Evolutionary conservation across 1,284 basidiomycete species (phyloP).

Genomic region (Cerrena zonata): DNA sequence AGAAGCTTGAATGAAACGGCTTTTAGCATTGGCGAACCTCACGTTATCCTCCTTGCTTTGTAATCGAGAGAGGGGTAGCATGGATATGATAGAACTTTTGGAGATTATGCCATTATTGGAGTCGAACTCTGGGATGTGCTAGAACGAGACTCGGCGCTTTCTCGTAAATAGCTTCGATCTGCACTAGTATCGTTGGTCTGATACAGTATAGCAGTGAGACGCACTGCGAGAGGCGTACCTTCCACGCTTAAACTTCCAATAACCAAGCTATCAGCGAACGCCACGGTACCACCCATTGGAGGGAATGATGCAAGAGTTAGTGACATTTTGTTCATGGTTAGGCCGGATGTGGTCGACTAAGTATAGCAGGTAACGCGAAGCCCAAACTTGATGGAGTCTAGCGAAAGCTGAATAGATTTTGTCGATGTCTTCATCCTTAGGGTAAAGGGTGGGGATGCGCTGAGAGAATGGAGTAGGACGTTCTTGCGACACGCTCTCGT

Average conservation of each 20-base stretch:
- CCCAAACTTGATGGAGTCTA: slow-evolving; percentile 72
- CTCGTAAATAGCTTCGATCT: slow-evolving; percentile 57
- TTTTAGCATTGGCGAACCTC: neutral
- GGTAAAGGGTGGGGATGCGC: slow-evolving; percentile 51
- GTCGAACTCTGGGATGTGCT: neutral
- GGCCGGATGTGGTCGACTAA: neutral
- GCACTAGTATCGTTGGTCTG: slow-evolving; percentile 36
- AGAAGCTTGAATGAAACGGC: neutral
- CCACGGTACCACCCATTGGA: slow-evolving; percentile 37
- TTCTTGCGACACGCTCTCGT: slow-evolving; percentile 59
- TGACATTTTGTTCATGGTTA: slow-evolving; percentile 17
- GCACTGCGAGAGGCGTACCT: slow-evolving; percentile 38
- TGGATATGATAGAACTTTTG: slow-evolving; percentile 35
- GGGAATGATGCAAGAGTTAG: slow-evolving; percentile 51
- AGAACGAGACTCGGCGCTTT: slow-evolving; percentile 40
- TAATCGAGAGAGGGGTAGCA: slow-evolving; percentile 21
- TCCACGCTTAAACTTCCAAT: slow-evolving; percentile 6
- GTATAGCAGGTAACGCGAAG: slow-evolving; percentile 51
- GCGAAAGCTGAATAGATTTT: slow-evolving; percentile 59
- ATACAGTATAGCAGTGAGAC: slow-evolving; percentile 45
- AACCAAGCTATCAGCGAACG: no score
- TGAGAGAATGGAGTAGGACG: slow-evolving; percentile 60
- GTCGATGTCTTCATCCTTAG: slow-evolving; percentile 66
- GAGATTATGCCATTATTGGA: slow-evolving; percentile 9
- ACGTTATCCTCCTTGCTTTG: neutral